Evolutionary conservation across 768 basidiomycete species (phyloP), one percentile per base, ranked within the genome.

Genomic region (Albatrellus ellisii): DNA sequence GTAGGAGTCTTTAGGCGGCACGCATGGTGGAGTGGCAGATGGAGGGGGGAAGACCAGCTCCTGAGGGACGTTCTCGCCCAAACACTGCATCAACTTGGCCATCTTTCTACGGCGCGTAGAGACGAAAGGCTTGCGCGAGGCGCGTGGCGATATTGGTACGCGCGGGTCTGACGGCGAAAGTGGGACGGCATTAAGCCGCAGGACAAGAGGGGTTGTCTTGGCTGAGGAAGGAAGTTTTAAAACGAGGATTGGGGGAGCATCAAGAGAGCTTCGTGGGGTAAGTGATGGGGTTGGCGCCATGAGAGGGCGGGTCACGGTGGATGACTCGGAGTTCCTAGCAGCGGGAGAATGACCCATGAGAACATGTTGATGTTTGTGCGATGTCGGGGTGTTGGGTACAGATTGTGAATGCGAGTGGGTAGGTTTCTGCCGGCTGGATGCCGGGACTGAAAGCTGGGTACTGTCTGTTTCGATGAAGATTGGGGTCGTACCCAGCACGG

Each of bases 51-150:
- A 61, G 36, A 59, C 56, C 22, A 53, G 54, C 43, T 59, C 59
- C 6, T 54, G 52, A 3, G 56, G 47, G 26, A 61, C 49, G 11
- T 52, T 41, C 42, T 60, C 55, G 48, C 58, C 57, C 12, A 61
- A 44, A 39, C 54, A 56, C 42, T 50, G 51, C 25, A 56, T 51
- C 26, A 51, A 44, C 11, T 44, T 43, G 1, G 50, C 47, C 47
- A 51, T 48, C 24, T 49, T 49, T 34, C 47, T 43, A 33, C 47
- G 45, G 15, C 50, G 50, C 10, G 18, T 12, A 18, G 48, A 47
- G 4, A 31, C 28, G 15, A 31, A 36, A 10, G 50, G 47, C 11
- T 47, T 46, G 26, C 22, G 21, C 0, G 49, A 47, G 5, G 36
- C 35, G 2, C 31, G 34, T 3, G 41, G 43, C 3, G 26, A 9